phyloP scores from a whole-genome alignment of 768 basidiomycete species.

The Leccinellum albellum region DNA sequence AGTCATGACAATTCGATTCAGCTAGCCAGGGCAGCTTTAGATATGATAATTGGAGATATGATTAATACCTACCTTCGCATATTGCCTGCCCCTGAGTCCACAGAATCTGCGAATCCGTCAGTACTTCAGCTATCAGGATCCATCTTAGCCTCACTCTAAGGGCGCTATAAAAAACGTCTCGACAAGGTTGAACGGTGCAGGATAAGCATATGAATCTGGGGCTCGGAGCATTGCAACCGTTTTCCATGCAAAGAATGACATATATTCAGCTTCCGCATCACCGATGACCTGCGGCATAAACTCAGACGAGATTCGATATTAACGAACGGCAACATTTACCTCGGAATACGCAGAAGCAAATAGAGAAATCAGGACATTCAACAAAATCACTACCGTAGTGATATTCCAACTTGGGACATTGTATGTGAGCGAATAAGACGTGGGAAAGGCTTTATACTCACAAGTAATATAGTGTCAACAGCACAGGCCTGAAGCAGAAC shows the following conservation, averaged over 20 bases:
- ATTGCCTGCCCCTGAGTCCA: conserved; percentile 46
- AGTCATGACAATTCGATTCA: conserved; percentile 79
- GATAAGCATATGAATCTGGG: conserved; percentile 78
- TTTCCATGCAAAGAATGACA: conserved; percentile 88
- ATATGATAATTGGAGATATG: neutral
- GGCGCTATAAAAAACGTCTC: conserved; percentile 80
- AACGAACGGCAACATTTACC: conserved; percentile 39
- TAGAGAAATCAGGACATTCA: conserved; percentile 94
- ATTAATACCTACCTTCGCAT: conserved; percentile 48
- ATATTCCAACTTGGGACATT: conserved; percentile 66
- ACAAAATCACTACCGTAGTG: conserved; percentile 74
- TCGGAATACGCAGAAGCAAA: conserved; percentile 92
- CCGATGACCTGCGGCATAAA: conserved; percentile 56
- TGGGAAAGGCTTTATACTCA: conserved; percentile 34
- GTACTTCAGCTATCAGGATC: neutral
- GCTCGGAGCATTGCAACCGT: conserved; percentile 82
- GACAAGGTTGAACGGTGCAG: conserved; percentile 89
- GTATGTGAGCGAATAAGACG: neutral
- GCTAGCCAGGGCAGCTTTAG: conserved; percentile 32
- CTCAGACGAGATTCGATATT: neutral
- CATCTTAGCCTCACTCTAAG: conserved; percentile 61
- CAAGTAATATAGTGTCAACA: conserved; percentile 77
- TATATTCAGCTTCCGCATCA: conserved; percentile 86
- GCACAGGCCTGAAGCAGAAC: conserved; percentile 40
- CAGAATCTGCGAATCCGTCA: conserved; percentile 34